Conservation (phyloP, 2,329 filamentous ascomycete genomes). For the Ascosphaera apis region DNA sequence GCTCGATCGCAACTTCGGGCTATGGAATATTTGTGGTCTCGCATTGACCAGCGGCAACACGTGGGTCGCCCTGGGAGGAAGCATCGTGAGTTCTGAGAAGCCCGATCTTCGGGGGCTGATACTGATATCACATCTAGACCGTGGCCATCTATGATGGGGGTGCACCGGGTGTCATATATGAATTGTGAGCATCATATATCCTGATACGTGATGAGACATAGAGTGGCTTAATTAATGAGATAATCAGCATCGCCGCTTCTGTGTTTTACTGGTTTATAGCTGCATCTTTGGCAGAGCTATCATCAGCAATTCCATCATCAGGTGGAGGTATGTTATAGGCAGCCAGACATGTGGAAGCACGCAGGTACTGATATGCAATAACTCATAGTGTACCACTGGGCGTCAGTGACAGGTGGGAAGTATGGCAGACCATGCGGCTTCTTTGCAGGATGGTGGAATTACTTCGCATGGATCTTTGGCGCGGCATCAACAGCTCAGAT, state of each 20-base stretch:
- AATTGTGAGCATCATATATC: constrained; percentile 22
- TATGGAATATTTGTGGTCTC: constrained; percentile 35
- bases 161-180: constrained; percentile 37
- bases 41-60: constrained; percentile 41
- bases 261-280: constrained; percentile 35
- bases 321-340: constrained; percentile 21
- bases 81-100: constrained; percentile 31
- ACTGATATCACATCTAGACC: constrained; percentile 15
- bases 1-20: constrained; percentile 37
- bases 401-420: constrained; percentile 32
- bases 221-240: neutral
- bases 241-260: constrained; percentile 18
- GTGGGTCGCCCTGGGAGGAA: constrained; percentile 40
- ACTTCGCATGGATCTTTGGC: constrained; percentile 35
- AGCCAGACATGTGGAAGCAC: neutral
- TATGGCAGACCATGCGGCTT: constrained; percentile 29
- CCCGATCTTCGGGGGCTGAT: constrained; percentile 8
- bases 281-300: constrained; percentile 36
- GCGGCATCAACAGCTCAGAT: constrained; percentile 36
- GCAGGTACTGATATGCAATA: neutral
- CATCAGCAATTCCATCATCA: constrained; percentile 37
- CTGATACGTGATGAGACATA: neutral
- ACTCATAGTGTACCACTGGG: constrained; percentile 34
- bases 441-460: constrained; percentile 24
- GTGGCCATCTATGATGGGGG: constrained; percentile 38